Base-by-base conservation (phyloP, 2,329 filamentous ascomycete genomes). In the Penicillium brevicompactum region DNA sequence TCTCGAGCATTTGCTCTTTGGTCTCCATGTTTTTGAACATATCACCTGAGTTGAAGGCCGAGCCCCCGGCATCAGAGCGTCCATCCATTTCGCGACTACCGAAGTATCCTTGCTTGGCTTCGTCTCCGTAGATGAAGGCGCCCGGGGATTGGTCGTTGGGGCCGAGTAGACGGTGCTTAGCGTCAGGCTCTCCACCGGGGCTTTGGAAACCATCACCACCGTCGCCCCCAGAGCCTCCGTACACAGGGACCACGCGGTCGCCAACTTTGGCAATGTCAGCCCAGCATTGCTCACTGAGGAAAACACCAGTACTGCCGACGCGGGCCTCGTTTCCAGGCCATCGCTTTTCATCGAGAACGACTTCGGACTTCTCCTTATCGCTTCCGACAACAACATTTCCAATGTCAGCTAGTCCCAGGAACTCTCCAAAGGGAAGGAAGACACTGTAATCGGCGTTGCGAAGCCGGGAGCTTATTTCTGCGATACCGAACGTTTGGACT, bases 11-110 rank as follows among this genome's bases (percentile, higher is more conserved):
- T 70, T 96, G 90, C 71, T 95, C 90, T 60, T 91, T 86, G 6
- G 93, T 97, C 64, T 97, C 93, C 7, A 97, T 82, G 67, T 97
- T 96, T 69, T 92, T 91, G 82, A 99, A 99, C 93, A 99, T 96
- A 71, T 99, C 94, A 7, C 94, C 92, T 50, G 85, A 90, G 46
- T 92, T 90, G 70, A 96, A 89, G 5, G 91, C 92, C n/a, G 93
- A 97, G 2, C 84, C 89, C 4, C 92, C 93, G 7, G 93, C 92
- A 49, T 99, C 94, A 30, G 94, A 97, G 42, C 92, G 91, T 7
- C 87, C 81, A 70, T 99, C 94, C 9, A 89, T 73, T 55, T 96
- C 92, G 48, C 87, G 83, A 64, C 81, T 86, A 50, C 88, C 89
- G 66, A 97, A 97, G 70, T 96, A 97, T 21, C 83, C 87, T 57